Evolutionary conservation across 1,284 basidiomycete species (phyloP).

Genomic region (Volvariella volvacea): DNA sequence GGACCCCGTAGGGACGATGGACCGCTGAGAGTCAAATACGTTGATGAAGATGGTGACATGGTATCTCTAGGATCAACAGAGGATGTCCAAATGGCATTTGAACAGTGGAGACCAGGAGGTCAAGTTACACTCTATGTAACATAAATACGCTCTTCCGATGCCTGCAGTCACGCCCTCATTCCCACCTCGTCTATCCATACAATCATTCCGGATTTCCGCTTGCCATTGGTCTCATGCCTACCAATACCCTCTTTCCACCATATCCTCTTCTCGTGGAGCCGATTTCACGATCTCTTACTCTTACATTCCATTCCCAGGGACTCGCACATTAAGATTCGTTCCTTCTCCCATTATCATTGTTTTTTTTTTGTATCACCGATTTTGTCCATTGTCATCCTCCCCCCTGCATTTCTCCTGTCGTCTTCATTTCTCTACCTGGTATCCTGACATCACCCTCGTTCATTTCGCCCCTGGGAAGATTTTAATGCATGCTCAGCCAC

Average conservation of each 20-base stretch:
- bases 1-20: constrained; percentile 70
- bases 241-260: constrained; percentile 13
- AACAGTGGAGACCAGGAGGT: constrained; percentile 64
- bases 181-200: not conserved
- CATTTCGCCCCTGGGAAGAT: not conserved
- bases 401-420: constrained; percentile 13
- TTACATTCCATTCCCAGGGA: constrained; percentile 3
- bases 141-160: constrained; percentile 27
- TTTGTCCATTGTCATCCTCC: constrained; percentile 13
- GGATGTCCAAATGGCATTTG: constrained; percentile 87
- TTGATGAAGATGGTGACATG: constrained; percentile 88
- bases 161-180: constrained; percentile 4
- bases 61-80: constrained; percentile 82
- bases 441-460: constrained; percentile 12
- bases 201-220: constrained; percentile 7
- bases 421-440: constrained; percentile 9
- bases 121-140: constrained; percentile 74
- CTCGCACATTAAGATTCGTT: constrained; percentile 12
- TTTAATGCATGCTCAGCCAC: constrained; percentile 12
- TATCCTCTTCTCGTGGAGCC: constrained; percentile 7
- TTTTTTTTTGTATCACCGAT: constrained; percentile 16
- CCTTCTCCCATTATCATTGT: constrained; percentile 4
- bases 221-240: constrained; percentile 9
- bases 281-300: constrained; percentile 3
- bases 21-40: constrained; percentile 81